Evolutionary conservation across 768 basidiomycete genomes (phyloP).

Genomic region (Hypholoma sublateritium): DNA sequence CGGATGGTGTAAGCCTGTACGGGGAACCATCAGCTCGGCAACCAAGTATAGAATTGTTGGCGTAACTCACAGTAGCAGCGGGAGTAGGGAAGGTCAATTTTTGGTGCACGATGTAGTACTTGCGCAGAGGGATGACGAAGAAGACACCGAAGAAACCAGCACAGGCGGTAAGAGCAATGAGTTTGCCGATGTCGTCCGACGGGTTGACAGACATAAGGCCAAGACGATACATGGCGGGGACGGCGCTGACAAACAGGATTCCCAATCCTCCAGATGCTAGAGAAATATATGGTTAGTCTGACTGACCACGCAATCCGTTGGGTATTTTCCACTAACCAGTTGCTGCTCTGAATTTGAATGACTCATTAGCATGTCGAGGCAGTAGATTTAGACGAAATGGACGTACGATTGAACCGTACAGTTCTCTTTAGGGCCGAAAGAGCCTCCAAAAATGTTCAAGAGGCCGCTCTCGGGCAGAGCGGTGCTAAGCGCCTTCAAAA

Average conservation of each 20-base stretch:
- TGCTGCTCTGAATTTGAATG: constrained; percentile 37
- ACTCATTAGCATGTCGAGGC: neutral
- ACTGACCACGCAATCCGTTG: constrained; percentile 10
- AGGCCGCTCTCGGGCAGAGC: constrained; percentile 46
- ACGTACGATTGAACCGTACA: constrained; percentile 55
- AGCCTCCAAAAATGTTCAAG: constrained; percentile 49
- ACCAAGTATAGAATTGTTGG: neutral
- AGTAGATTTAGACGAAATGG: neutral
- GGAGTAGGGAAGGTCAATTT: constrained; percentile 65
- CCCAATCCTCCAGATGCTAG: constrained; percentile 57
- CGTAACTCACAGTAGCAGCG: constrained; percentile 50
- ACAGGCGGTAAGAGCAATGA: constrained; percentile 54
- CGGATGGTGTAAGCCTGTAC: constrained; percentile 58
- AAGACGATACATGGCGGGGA: constrained; percentile 62
- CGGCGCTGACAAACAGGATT: constrained; percentile 56
- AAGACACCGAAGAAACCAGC: constrained; percentile 64
- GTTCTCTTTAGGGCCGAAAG: constrained; percentile 68
- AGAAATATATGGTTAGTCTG: neutral
- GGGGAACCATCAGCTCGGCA: neutral
- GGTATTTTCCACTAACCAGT: constrained; percentile 32
- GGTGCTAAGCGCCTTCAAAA: constrained; percentile 55
- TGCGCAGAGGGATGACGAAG: constrained; percentile 64
- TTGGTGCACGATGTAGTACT: constrained; percentile 62
- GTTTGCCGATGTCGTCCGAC: constrained; percentile 49
- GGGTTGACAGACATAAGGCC: constrained; percentile 45